phyloP scores from a whole-genome alignment of 2,329 filamentous ascomycete genomes.

The Diaporthe velutina region DNA sequence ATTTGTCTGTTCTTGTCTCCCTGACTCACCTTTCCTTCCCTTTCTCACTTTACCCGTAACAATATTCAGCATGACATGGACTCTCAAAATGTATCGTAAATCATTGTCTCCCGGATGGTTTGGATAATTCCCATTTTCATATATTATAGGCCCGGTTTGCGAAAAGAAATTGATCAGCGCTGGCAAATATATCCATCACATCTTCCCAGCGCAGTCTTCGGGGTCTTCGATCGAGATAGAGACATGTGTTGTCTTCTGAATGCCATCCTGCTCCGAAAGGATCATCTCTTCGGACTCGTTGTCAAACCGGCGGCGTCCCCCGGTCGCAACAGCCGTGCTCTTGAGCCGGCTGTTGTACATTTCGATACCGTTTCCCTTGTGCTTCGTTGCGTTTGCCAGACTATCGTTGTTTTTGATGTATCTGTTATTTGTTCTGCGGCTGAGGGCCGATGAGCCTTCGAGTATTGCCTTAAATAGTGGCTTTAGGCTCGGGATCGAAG shows the following conservation, averaged over 20 bases:
- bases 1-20: too few species aligned
- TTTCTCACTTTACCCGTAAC: too few species aligned
- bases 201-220: background rate
- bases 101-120: background rate
- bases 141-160: background rate
- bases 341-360: constrained; percentile 14
- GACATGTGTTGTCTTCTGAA: constrained; percentile 3
- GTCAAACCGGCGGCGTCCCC: background rate
- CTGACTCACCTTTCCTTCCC: too few species aligned
- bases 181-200: background rate
- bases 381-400: background rate
- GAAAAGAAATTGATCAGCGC: background rate
- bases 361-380: background rate
- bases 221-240: constrained; percentile 1
- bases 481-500: constrained; percentile 46
- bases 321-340: background rate
- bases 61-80: background rate
- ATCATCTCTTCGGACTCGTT: constrained; percentile 25
- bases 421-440: constrained; percentile 3
- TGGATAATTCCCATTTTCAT: background rate
- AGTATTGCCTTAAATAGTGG: constrained; percentile 44
- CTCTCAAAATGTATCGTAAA: background rate
- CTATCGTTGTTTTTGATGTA: background rate
- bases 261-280: background rate
- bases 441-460: constrained; percentile 10